phyloP scores from a whole-genome alignment of 352 stramenopile genomes.

The Globisporangium recalcitrans region DNA sequence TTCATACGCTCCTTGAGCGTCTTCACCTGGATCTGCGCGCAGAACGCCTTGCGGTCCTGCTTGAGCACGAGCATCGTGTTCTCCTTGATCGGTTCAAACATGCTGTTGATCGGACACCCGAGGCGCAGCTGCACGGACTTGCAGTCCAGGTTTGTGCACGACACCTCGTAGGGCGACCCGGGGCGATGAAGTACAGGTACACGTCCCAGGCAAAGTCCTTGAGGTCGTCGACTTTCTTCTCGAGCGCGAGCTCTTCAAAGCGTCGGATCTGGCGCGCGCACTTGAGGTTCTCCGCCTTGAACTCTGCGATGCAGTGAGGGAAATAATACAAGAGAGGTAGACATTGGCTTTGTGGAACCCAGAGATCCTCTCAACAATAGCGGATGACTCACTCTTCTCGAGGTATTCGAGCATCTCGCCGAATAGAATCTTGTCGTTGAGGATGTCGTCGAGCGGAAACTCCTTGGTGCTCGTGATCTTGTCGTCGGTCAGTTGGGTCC shows the following conservation, averaged over 20 bases:
- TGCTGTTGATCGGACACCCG: conserved; percentile 68
- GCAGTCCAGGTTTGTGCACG: conserved; percentile 75
- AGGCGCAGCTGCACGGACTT: conserved; percentile 81
- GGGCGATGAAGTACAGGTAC: conserved; percentile 82
- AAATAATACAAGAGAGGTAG: neutral
- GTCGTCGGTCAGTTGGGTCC: conserved; percentile 54
- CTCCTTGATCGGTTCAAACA: conserved; percentile 85
- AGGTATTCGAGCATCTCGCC: conserved; percentile 83
- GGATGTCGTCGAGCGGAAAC: conserved; percentile 78
- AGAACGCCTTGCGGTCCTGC: conserved; percentile 81
- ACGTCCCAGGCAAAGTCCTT: conserved; percentile 80
- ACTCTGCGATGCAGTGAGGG: conserved; percentile 41
- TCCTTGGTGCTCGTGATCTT: conserved; percentile 42
- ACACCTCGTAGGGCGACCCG: conserved; percentile 70
- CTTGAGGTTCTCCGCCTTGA: conserved; percentile 84
- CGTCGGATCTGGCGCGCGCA: conserved; percentile 73
- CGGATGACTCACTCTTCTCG: conserved; percentile 59
- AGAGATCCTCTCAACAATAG: neutral
- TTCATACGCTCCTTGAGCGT: conserved; percentile 72
- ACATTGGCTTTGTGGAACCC: neutral
- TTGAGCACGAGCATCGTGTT: conserved; percentile 83
- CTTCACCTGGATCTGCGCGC: conserved; percentile 62
- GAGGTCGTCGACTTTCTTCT: conserved; percentile 64
- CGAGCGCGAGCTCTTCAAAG: conserved; percentile 69
- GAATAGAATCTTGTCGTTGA: conserved; percentile 78